Evolutionary conservation across 371 early-diverging fungal species (phyloP), one percentile per base, ranked within the genome.

Genomic region (Ordospora pajunii): DNA sequence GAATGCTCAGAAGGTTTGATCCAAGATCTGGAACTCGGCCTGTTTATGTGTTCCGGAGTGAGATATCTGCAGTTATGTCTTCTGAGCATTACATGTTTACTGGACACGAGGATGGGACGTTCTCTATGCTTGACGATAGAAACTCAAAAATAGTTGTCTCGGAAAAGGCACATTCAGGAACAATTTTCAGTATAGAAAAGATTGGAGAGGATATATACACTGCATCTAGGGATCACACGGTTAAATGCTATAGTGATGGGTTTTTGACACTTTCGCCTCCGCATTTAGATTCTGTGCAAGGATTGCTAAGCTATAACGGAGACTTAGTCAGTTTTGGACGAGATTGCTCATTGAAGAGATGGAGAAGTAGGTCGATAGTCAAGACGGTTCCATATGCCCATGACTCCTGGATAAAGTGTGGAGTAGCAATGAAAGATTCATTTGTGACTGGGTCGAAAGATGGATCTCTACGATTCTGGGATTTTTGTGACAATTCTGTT

Each of bases 341-440:
- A 51, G 81, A 80, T 40, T 80, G 74, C 46, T 64, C 75, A 4
- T 23, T 80, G 43, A 74, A 74, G 32, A 67, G 40, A 63, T 77
- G 77, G 77, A 53, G 22, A 23, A 37, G 42, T 49, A 23, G 14
- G 6, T 14, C 50, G 12, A 42, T 72, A 32, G 17, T 73, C 17
- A 80, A 77, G 43, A 80, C 77, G 9, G 51, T 76, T 12, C 75
- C 73, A 22, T 77, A 77, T 73, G 81, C 81, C 1, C 81, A 80
- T 51, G 64, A 69, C n/a, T 45, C 71, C 0, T 73, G 81, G 75
- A 70, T 80, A 25, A 77, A 66, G 21, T 37, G 50, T 51, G 78
- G 71, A 25, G 42, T 9, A 1, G 2, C 58, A 19, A 14, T 64
- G 14, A 27, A 62, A 10, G 72, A 72, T 52, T 75, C 37, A n/a